Conservation (phyloP, 129 eudicot species). For the Cynara cardunculus region DNA sequence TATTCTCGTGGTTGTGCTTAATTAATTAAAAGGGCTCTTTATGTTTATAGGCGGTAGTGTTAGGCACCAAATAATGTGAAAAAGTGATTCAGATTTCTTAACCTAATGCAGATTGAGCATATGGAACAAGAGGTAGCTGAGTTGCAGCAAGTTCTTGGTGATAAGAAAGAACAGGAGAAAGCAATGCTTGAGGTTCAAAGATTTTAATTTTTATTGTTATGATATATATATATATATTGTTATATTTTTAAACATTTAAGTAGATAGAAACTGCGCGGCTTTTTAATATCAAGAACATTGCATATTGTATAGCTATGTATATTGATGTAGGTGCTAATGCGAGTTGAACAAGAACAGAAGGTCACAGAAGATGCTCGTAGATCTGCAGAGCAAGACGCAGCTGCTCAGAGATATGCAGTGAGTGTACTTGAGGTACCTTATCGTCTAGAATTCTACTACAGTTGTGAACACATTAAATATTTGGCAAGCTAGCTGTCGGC, state of each 20-base stretch:
- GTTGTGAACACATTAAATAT: not conserved
- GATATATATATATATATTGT: not conserved
- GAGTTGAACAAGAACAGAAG: slow-evolving; percentile 91
- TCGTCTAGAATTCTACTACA: slow-evolving; percentile 12
- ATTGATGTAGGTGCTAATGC: slow-evolving; percentile 64
- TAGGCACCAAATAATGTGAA: slow-evolving; percentile 9
- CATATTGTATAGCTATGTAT: slow-evolving; percentile 11
- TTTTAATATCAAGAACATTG: slow-evolving; percentile 12
- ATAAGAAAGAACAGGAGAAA: slow-evolving; percentile 73
- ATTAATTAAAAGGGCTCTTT: not conserved
- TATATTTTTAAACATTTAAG: not conserved
- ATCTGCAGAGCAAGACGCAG: slow-evolving; percentile 81
- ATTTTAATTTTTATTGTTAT: not conserved
- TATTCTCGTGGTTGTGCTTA: not conserved
- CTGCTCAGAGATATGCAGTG: slow-evolving; percentile 70
- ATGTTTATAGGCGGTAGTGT: not conserved
- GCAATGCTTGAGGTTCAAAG: slow-evolving; percentile 81
- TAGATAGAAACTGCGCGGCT: not conserved
- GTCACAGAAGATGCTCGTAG: slow-evolving; percentile 83
- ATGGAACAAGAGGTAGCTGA: slow-evolving; percentile 70
- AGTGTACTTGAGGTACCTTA: slow-evolving; percentile 64
- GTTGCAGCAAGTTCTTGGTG: slow-evolving; percentile 59
- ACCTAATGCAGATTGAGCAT: slow-evolving; percentile 58
- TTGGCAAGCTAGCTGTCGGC: not conserved
- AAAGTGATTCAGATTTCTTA: not conserved